These are phyloP conservation scores for Poa annua DNA, from an alignment of 176 grass and related monocot species.

Conservation along the genomic window DNA sequence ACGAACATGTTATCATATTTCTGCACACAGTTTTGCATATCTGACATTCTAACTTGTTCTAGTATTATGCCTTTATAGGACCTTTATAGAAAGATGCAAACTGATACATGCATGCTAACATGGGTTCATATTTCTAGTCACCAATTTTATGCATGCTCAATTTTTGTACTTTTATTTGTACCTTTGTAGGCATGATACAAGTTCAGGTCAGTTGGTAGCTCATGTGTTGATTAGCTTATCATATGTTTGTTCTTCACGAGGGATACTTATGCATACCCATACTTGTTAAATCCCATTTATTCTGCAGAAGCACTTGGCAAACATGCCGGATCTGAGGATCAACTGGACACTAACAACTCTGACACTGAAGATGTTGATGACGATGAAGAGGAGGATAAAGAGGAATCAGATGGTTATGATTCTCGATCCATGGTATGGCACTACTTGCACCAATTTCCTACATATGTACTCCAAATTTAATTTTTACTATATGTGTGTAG, in stretches of 20 bases:
- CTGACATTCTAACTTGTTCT: constrained; percentile 9
- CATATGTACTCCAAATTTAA: constrained; percentile 22
- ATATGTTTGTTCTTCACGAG: neutral
- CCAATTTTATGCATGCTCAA: neutral
- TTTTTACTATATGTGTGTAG: constrained; percentile 41
- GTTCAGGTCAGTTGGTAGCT: neutral
- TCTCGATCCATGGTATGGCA: constrained; percentile 58
- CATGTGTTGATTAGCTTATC: neutral
- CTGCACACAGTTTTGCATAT: constrained; percentile 1
- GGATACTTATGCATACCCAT: constrained; percentile 17
- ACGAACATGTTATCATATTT: neutral
- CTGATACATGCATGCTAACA: constrained; percentile 14
- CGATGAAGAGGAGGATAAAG: constrained; percentile 61
- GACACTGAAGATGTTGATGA: constrained; percentile 67
- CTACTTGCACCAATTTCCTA: constrained; percentile 22
- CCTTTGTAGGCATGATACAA: constrained; percentile 7
- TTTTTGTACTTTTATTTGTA: constrained; percentile 13
- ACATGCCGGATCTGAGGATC: constrained; percentile 51
- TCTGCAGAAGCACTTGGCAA: constrained; percentile 37
- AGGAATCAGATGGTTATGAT: constrained; percentile 65
- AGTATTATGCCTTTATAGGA: neutral
- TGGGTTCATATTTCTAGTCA: neutral
- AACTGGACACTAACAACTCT: constrained; percentile 46
- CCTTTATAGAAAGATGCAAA: constrained; percentile 3
- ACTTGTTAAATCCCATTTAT: constrained; percentile 34